Base-by-base conservation (phyloP, 768 basidiomycete species). In the Rhodosporidiobolus sp. region DNA sequence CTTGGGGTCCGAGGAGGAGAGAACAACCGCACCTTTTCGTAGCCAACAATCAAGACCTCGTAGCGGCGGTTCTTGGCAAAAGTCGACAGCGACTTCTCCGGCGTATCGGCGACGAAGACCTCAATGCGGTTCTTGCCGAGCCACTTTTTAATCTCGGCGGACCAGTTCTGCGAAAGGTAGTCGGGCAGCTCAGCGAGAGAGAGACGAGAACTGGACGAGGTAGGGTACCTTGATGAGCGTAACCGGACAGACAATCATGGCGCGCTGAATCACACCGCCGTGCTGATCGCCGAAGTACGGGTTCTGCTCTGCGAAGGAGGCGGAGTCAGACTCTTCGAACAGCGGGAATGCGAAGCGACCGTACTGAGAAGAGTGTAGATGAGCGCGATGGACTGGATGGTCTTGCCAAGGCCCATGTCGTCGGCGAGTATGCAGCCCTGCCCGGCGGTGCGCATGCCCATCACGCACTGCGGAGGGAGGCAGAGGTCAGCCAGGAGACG, bases 341-440 rank as follows among this genome's bases (percentile, higher is more conserved):
- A 65, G 53, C 3, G 19, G 14, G 20, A 43, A 60, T n/a, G 17
- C 34, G 24, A 32, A 82, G 26, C 26, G 19, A 34, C 7, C 88
- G 78, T 78, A 94, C 94, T 91, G 28, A 99, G 85, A 17, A 99
- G 83, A 0, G 93, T 97, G 90, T 92, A 94, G 14, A 97, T 83
- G 22, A 99, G 85, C n/a, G 88, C 84, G 65, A 99, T 94, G 0
- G 94, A 94, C 88, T 94, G 80, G 61, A 80, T 69, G 46, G 61
- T 58, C 83, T 99, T 99, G n/a, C 96, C 96, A 61, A 99, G 86
- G 61, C 95, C 95, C 93, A 96, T 95, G 78, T 98, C 96, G 81
- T 99, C 96, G 3, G 95, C 96, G 46, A 99, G 85, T 75, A 99
- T 96, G 77, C 92, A 94, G 1, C 95, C 95, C 79, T 91, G 87